A percentile compares a stretch with the other conserved stretches of the same genome.
These are phyloP conservation scores for Panaeolus papilionaceus DNA, from an alignment of 768 basidiomycete genomes.

Conservation along the genomic window DNA sequence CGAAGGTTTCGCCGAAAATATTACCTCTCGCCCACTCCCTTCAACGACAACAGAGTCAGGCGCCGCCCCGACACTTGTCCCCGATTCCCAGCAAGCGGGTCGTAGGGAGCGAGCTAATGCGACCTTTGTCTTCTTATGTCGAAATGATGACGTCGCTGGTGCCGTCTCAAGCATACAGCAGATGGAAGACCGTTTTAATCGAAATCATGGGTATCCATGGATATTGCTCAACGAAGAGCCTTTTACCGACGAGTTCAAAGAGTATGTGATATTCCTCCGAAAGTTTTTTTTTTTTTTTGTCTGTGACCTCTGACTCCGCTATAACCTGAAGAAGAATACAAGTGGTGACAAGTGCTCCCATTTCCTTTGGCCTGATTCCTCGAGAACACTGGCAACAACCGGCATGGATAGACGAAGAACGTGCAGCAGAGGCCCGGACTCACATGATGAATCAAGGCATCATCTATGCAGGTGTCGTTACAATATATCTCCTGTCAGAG, in stretches of 20 bases:
- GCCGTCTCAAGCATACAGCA: conserved; percentile 64
- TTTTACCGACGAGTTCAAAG: conserved; percentile 76
- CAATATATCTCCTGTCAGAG: neutral
- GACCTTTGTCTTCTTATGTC: conserved; percentile 77
- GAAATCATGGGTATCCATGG: conserved; percentile 75
- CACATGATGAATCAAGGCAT: conserved; percentile 68
- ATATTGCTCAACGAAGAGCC: conserved; percentile 86
- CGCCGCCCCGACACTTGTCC: neutral
- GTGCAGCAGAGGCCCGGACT: conserved; percentile 62
- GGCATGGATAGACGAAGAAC: conserved; percentile 76
- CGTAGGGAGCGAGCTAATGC: conserved; percentile 62
- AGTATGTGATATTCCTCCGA: conserved; percentile 38
- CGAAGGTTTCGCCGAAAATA: neutral
- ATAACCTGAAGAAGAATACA: conserved; percentile 48
- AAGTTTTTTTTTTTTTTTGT: neutral
- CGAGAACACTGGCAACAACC: conserved; percentile 83
- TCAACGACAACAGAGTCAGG: conserved; percentile 10
- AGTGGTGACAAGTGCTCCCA: conserved; percentile 60
- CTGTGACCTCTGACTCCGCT: conserved; percentile 7
- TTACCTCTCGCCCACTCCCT: neutral
- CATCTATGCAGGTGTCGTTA: conserved; percentile 58
- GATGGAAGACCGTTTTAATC: conserved; percentile 88
- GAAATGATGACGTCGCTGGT: conserved; percentile 58
- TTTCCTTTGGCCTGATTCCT: conserved; percentile 77
- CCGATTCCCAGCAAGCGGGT: neutral